A percentile compares a stretch with the other conserved stretches of the same genome.
Conservation (phyloP, 116 monocot genomes). For the Dioscorea cayenensis region DNA sequence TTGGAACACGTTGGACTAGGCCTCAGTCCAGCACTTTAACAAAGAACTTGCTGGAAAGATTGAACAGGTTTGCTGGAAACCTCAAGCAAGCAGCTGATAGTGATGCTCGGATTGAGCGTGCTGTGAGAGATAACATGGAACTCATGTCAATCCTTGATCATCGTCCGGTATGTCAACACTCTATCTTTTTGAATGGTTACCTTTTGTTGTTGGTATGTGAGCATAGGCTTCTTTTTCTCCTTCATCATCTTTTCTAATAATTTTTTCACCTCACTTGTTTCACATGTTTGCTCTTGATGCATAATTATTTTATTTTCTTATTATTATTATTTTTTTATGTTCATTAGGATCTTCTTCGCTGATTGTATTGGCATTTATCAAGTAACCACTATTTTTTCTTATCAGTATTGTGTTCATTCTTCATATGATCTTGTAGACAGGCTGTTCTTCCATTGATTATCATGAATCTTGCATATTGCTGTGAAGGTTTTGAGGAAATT, state of each 20-base stretch:
- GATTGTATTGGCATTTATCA: too few species aligned
- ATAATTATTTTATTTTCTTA: background rate
- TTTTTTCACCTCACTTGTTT: background rate
- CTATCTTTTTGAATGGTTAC: background rate
- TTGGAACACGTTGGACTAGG: constrained; percentile 79
- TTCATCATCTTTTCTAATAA: background rate
- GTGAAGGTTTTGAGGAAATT: background rate
- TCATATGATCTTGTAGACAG: too few species aligned
- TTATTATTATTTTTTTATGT: background rate
- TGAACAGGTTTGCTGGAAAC: constrained; percentile 86
- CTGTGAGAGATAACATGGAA: constrained; percentile 52
- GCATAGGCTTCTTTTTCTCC: background rate
- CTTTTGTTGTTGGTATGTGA: background rate
- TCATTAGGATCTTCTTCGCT: too few species aligned
- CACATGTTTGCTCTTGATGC: background rate
- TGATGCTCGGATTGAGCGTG: constrained; percentile 85
- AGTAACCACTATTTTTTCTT: too few species aligned
- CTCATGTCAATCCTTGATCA: constrained; percentile 75
- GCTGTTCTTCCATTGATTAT: too few species aligned
- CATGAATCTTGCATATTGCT: too few species aligned
- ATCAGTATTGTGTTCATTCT: too few species aligned
- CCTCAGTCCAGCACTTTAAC: constrained; percentile 87
- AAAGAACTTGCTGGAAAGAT: constrained; percentile 78
- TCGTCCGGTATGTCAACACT: constrained; percentile 57
- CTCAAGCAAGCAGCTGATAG: constrained; percentile 90